Evolutionary conservation across 257 asterid species (phyloP).

Genomic region (Przewalskia tangutica): DNA sequence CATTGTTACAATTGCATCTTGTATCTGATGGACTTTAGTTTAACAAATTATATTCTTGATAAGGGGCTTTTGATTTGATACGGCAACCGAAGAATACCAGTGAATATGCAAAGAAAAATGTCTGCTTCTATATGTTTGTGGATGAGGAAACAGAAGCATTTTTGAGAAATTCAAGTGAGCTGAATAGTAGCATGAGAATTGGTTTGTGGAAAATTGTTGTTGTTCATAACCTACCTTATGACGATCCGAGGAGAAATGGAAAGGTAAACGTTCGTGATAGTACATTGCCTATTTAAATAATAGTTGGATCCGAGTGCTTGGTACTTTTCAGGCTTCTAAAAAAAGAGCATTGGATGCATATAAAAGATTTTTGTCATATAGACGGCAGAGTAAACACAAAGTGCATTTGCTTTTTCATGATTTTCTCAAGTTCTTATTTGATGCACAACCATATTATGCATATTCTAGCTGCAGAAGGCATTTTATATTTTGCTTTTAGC

Average conservation of each 20-base stretch:
- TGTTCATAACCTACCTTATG: conserved; percentile 71
- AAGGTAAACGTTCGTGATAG: conserved; percentile 39
- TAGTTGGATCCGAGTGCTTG: not conserved
- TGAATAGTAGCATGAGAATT: conserved; percentile 52
- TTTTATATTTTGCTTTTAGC: not conserved
- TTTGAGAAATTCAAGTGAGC: conserved; percentile 50
- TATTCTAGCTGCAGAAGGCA: not conserved
- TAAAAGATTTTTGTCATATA: not conserved
- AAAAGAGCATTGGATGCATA: not conserved
- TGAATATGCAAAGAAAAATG: conserved; percentile 53
- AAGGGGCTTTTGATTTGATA: conserved; percentile 90
- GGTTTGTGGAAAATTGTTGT: conserved; percentile 84
- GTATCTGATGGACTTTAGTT: conserved; percentile 10
- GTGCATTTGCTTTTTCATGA: not conserved
- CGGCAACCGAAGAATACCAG: conserved; percentile 78
- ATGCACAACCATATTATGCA: not conserved
- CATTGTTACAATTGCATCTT: not conserved
- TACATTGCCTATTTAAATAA: not conserved
- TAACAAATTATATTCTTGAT: conserved; percentile 9
- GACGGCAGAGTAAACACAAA: not conserved
- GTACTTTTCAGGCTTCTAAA: not conserved
- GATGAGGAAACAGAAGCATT: conserved; percentile 63
- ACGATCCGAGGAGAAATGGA: conserved; percentile 89
- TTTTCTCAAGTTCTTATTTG: not conserved
- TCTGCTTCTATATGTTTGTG: conserved; percentile 84